Percentiles rank a stretch among this genome's conserved stretches.
Conservation (phyloP, 805 yeast species). For the Spathaspora girioi region DNA sequence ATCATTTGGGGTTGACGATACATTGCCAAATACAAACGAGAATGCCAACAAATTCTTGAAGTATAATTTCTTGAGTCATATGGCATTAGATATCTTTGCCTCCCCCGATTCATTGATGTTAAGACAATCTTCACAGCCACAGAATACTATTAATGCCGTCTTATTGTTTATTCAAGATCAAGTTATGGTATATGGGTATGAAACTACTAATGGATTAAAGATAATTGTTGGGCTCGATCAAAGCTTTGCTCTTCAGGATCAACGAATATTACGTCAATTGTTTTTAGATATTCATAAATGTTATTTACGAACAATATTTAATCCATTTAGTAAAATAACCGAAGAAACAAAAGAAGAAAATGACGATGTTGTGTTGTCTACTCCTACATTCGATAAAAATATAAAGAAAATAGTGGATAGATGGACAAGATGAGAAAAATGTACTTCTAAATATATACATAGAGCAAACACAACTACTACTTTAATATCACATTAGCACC, state of each 20-base stretch:
- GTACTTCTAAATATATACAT: neutral
- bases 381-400: slow-evolving; percentile 26
- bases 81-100: slow-evolving; percentile 68
- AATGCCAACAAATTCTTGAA: slow-evolving; percentile 48
- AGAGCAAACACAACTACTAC: too few relatives aligned
- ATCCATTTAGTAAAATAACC: slow-evolving; percentile 50
- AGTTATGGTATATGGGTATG: slow-evolving; percentile 63
- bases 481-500: slow-evolving; percentile 85
- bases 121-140: slow-evolving; percentile 18
- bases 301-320: slow-evolving; percentile 54
- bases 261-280: slow-evolving; percentile 15
- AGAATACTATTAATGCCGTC: slow-evolving; percentile 18
- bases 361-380: slow-evolving; percentile 23
- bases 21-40: slow-evolving; percentile 5
- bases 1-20: slow-evolving; percentile 32
- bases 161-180: slow-evolving; percentile 66
- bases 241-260: slow-evolving; percentile 2
- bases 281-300: slow-evolving; percentile 45
- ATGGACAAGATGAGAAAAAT: neutral
- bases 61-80: slow-evolving; percentile 69
- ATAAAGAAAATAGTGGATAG: slow-evolving; percentile 22
- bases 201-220: slow-evolving; percentile 65
- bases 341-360: slow-evolving; percentile 6
- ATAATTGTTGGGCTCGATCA: slow-evolving; percentile 49
- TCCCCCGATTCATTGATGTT: slow-evolving; percentile 44